A percentile compares a stretch with the other conserved stretches of the same genome.
Conservation (phyloP, 1,284 basidiomycete species). For the Cryptococcus sp. region DNA sequence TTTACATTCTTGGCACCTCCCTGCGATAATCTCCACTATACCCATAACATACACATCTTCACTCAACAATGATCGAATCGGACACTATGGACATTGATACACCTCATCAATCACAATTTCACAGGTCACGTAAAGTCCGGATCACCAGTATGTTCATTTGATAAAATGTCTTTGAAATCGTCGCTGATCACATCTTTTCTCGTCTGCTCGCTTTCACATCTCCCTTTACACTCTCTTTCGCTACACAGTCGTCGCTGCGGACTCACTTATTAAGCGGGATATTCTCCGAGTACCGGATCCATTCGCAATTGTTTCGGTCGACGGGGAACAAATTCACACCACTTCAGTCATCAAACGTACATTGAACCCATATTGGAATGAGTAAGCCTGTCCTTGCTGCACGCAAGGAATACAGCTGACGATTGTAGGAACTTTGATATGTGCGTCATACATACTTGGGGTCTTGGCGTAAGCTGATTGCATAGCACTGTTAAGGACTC, state of each 20-base stretch:
- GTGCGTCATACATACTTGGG: slow-evolving; percentile 52
- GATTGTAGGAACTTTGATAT: slow-evolving; percentile 68
- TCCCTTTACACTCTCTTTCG: background rate
- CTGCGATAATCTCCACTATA: too few relatives aligned
- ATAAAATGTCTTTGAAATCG: background rate
- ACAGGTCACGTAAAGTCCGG: slow-evolving; percentile 14
- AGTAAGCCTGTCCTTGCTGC: slow-evolving; percentile 40
- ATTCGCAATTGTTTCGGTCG: slow-evolving; percentile 90
- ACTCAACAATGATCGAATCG: too few relatives aligned
- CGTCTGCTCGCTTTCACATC: background rate
- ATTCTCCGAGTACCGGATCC: slow-evolving; percentile 89
- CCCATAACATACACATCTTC: too few relatives aligned
- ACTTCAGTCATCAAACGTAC: slow-evolving; percentile 86
- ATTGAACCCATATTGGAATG: slow-evolving; percentile 90
- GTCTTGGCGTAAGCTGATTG: background rate
- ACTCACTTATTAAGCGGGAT: slow-evolving; percentile 82
- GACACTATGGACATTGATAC: background rate
- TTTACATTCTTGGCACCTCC: too few relatives aligned
- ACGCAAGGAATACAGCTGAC: background rate
- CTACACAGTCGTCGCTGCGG: slow-evolving; percentile 74
- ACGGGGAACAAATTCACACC: slow-evolving; percentile 89
- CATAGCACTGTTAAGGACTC: slow-evolving; percentile 78
- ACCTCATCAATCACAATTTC: too few relatives aligned
- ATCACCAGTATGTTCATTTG: slow-evolving; percentile 13
- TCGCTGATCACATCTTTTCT: background rate